Evolutionary conservation across 2,329 filamentous ascomycete species (phyloP).

Genomic region (Fusarium nygamai): DNA sequence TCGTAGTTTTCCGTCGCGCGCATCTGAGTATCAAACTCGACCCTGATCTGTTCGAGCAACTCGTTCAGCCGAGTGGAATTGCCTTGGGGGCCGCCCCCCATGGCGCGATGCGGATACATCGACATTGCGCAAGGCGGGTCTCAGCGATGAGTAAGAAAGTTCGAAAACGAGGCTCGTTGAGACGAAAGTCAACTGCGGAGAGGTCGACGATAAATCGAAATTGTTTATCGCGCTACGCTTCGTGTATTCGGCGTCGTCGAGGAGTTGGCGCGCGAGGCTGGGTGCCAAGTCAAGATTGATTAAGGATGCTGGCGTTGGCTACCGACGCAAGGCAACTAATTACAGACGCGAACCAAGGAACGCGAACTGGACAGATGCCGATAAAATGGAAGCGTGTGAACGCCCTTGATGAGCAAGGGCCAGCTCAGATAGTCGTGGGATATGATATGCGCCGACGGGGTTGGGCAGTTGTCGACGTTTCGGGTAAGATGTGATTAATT

Average conservation of each 20-base stretch:
- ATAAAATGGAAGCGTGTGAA: neutral
- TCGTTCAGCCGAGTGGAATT: slow-evolving; percentile 80
- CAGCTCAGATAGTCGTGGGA: neutral
- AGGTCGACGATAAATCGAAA: neutral
- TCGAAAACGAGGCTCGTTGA: slow-evolving; percentile 22
- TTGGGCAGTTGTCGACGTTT: slow-evolving; percentile 28
- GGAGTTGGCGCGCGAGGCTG: slow-evolving; percentile 36
- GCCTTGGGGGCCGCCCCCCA: slow-evolving; percentile 73
- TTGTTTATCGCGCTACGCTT: slow-evolving; percentile 11
- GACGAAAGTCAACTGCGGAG: slow-evolving; percentile 1
- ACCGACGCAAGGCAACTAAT: slow-evolving; percentile 23
- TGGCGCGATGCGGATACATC: slow-evolving; percentile 93
- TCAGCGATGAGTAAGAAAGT: slow-evolving; percentile 24
- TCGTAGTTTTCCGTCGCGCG: slow-evolving; percentile 88
- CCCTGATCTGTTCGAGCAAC: slow-evolving; percentile 88
- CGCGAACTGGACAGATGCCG: slow-evolving; percentile 6
- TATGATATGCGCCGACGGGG: slow-evolving; percentile 2
- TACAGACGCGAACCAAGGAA: slow-evolving; percentile 31
- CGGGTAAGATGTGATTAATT: slow-evolving; percentile 26
- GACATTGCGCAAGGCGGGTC: slow-evolving; percentile 58
- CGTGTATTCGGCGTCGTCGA: slow-evolving; percentile 18
- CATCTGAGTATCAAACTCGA: slow-evolving; percentile 88
- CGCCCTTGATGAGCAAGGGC: slow-evolving; percentile 12
- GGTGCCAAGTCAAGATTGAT: slow-evolving; percentile 19
- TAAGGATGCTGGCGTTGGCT: slow-evolving; percentile 18